A percentile compares a stretch with the other conserved stretches of the same genome.
Evolutionary conservation across 768 basidiomycete genomes (phyloP).

Genomic region (Pholiota microspora): DNA sequence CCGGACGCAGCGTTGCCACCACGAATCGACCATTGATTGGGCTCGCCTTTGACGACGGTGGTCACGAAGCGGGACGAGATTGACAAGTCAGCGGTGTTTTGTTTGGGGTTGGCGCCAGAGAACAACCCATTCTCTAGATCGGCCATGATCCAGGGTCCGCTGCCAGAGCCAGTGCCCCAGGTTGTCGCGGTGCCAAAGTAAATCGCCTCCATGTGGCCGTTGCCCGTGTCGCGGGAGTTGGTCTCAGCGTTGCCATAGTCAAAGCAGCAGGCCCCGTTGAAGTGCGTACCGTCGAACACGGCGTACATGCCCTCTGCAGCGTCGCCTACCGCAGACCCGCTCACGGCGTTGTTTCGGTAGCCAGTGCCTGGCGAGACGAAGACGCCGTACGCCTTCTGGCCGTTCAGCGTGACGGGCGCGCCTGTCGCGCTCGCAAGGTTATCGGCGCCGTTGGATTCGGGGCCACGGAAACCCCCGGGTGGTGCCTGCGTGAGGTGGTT

Average conservation of each 20-base stretch:
- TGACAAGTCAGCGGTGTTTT: conserved; percentile 8
- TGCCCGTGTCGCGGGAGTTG: conserved; percentile 10
- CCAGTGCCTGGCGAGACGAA: conserved; percentile 12
- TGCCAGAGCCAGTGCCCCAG: conserved; percentile 12
- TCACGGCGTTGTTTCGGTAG: conserved; percentile 13
- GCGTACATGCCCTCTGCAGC: conserved; percentile 11
- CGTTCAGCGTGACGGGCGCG: conserved; percentile 11
- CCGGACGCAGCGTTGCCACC: conserved; percentile 12
- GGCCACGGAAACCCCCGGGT: conserved; percentile 10
- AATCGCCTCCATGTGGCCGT: conserved; percentile 12
- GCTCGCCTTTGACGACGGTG: conserved; percentile 10
- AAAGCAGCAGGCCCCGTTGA: conserved; percentile 12
- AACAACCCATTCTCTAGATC: conserved; percentile 14
- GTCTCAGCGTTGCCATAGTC: conserved; percentile 14
- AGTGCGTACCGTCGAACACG: conserved; percentile 13
- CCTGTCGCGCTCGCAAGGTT: conserved; percentile 12
- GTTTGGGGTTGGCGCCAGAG: conserved; percentile 3
- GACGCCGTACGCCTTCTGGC: conserved; percentile 14
- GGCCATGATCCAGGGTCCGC: conserved; percentile 13
- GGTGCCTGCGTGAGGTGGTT: conserved; percentile 12
- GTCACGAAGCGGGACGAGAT: conserved; percentile 7
- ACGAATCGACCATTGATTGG: conserved; percentile 7
- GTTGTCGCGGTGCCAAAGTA: conserved; percentile 1
- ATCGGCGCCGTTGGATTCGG: conserved; percentile 9
- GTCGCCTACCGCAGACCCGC: conserved; percentile 10